A percentile compares a stretch with the other conserved stretches of the same genome.
phyloP scores from a whole-genome alignment of 1,284 basidiomycete species.

The Jaminaea rosea region DNA sequence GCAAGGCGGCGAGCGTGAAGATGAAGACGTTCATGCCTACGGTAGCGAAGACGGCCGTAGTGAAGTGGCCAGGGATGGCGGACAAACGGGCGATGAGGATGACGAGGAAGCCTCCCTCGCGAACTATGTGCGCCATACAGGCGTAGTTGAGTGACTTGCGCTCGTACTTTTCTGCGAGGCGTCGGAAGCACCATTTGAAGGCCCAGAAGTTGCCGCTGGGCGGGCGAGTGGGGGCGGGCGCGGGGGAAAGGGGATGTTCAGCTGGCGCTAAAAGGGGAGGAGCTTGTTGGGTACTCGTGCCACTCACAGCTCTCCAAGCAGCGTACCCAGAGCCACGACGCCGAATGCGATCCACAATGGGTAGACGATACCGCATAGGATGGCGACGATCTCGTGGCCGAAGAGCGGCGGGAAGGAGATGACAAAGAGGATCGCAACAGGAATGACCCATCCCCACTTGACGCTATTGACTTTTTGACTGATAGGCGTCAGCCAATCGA shows the following conservation, averaged over 20 bases:
- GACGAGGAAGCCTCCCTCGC: slow-evolving; percentile 67
- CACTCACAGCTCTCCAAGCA: slow-evolving; percentile 35
- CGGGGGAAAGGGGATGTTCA: slow-evolving; percentile 1
- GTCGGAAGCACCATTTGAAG: slow-evolving; percentile 58
- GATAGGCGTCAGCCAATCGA: slow-evolving; percentile 59
- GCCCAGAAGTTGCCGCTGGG: slow-evolving; percentile 27
- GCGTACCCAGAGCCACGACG: slow-evolving; percentile 28
- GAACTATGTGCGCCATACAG: slow-evolving; percentile 65
- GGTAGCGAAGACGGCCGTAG: slow-evolving; percentile 66
- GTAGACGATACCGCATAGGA: slow-evolving; percentile 63
- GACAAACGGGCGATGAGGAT: slow-evolving; percentile 64
- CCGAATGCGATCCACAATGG: slow-evolving; percentile 43
- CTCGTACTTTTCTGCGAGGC: slow-evolving; percentile 64
- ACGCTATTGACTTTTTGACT: slow-evolving; percentile 58
- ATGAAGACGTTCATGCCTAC: slow-evolving; percentile 63
- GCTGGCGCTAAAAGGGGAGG: slow-evolving; percentile 13
- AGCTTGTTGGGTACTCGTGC: not conserved
- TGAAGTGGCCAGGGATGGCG: slow-evolving; percentile 62
- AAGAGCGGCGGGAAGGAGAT: slow-evolving; percentile 54
- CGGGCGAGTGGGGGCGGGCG: slow-evolving; percentile 44
- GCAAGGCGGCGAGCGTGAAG: slow-evolving; percentile 62
- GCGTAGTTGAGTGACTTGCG: slow-evolving; percentile 64
- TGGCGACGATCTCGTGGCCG: slow-evolving; percentile 66
- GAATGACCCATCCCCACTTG: slow-evolving; percentile 66
- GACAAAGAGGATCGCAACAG: slow-evolving; percentile 67